These are phyloP conservation scores for Isatis lusitanica DNA, from an alignment of 441 rosid genomes.

Conservation along the genomic window DNA sequence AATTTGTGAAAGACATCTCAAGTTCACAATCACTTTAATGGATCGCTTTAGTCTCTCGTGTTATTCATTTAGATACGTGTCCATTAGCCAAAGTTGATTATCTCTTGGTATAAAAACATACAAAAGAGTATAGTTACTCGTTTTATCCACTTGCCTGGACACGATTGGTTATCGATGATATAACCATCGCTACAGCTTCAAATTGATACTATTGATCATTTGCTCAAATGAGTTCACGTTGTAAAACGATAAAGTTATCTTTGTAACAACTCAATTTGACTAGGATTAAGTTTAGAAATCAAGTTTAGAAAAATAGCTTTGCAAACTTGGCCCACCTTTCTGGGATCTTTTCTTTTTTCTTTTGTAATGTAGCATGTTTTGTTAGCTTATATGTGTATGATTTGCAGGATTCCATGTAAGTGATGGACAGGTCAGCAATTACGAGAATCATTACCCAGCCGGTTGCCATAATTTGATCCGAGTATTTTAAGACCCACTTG, in stretches of 20 bases:
- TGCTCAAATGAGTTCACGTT: no score
- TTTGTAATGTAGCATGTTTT: background rate
- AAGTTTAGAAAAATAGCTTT: no score
- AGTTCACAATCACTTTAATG: background rate
- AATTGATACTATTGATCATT: background rate
- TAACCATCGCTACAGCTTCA: background rate
- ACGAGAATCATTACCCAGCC: conserved; percentile 73
- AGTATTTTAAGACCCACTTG: conserved; percentile 83
- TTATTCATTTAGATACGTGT: background rate
- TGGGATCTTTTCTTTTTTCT: background rate
- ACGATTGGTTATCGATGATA: background rate
- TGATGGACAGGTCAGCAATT: conserved; percentile 74
- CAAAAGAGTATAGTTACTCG: background rate
- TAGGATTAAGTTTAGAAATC: no score
- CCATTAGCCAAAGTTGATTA: background rate
- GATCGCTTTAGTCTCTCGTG: conserved; percentile 19
- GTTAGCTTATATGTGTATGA: background rate
- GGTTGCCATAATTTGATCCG: conserved; percentile 90
- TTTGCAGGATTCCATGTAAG: conserved; percentile 67
- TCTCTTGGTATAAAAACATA: background rate
- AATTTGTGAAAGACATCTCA: background rate
- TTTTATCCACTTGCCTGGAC: background rate
- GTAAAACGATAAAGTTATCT: no score
- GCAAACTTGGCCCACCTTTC: no score
- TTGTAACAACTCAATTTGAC: no score